Evolutionary conservation across 139 green algal genomes (phyloP), one percentile per base, ranked within the genome.

Genomic region (Deuterostichococcus epilithicus): DNA sequence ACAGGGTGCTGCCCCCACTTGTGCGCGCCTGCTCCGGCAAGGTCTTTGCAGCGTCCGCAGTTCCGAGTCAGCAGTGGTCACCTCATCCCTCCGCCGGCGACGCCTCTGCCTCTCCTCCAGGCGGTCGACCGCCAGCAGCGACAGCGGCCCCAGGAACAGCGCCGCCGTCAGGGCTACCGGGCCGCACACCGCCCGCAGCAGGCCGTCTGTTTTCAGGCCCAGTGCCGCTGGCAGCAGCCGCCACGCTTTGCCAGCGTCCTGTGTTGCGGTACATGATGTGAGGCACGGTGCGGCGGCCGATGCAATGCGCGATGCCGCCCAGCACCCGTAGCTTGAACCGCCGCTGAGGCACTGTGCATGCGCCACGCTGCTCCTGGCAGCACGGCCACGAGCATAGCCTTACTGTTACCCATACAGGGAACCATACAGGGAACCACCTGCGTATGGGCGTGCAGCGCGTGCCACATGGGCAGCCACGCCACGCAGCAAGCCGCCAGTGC

Each of bases 101-200:
- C 36, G n/a, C 72, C 35, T 65, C 37, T 72, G 66, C 69, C 34
- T 33, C 2, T 28, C 28, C 22, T 33, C 34, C 58, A 52, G 71
- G 28, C 38, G 44, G 32, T 78, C 42, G 3, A 71, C 47, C 1
- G 78, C 22, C 37, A 37, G 65, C 52, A 73, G 63, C 8, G 80
- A 13, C 36, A 91, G 72, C 1, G 82, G 88, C 1, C 86, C 87
- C 0, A 73, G 36, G 59, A 91, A 92, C 33, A 92, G 78, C 4
- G 75, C 45, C 38, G 69, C 66, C 28, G 80, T 87, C 25, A 91
- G 78, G 23, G 73, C n/a, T 6, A 90, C 75, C 2, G 87, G 80
- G 30, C 82, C 35, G 22, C 39, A 8, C 2, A 77, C 13, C 6
- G 85, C 78, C 2, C 68, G 20, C 1, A 60, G 58, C 6, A 88